phyloP scores from a whole-genome alignment of 345 rosid genomes.

The Eucalyptus curtisii region DNA sequence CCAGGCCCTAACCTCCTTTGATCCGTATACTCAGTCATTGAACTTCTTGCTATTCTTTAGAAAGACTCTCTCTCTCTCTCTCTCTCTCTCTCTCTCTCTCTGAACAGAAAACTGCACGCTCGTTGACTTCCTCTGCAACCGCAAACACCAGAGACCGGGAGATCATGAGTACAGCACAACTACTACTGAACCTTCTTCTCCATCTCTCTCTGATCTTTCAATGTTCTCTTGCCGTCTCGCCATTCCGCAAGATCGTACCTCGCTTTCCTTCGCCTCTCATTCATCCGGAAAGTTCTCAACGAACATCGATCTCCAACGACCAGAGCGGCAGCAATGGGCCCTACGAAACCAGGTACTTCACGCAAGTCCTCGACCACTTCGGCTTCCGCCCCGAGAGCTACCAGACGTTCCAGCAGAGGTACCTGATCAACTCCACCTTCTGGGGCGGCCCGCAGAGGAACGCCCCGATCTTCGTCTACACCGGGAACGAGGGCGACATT shows the following conservation, averaged over 20 bases:
- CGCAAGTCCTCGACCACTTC: conserved; percentile 60
- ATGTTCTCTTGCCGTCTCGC: not conserved
- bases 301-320: not conserved
- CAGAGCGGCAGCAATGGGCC: not conserved
- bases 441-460: conserved; percentile 30
- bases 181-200: not conserved
- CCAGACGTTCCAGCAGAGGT: conserved; percentile 52
- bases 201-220: not conserved
- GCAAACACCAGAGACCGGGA: not conserved
- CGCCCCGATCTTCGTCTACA: conserved; percentile 46
- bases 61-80: not conserved
- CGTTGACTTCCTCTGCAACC: not conserved
- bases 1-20: not conserved
- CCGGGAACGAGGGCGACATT: conserved; percentile 71
- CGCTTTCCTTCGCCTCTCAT: not conserved
- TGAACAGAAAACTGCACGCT: not conserved
- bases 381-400: conserved; percentile 37
- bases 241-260: not conserved
- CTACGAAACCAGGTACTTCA: conserved; percentile 27
- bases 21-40: not conserved
- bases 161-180: not conserved
- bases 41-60: too few species aligned
- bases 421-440: conserved; percentile 35
- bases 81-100: not conserved
- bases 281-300: not conserved